Percentiles rank a stretch among this genome's conserved stretches.
These are phyloP conservation scores for Senna tora DNA, from an alignment of 306 rosid genomes.

Conservation along the genomic window DNA sequence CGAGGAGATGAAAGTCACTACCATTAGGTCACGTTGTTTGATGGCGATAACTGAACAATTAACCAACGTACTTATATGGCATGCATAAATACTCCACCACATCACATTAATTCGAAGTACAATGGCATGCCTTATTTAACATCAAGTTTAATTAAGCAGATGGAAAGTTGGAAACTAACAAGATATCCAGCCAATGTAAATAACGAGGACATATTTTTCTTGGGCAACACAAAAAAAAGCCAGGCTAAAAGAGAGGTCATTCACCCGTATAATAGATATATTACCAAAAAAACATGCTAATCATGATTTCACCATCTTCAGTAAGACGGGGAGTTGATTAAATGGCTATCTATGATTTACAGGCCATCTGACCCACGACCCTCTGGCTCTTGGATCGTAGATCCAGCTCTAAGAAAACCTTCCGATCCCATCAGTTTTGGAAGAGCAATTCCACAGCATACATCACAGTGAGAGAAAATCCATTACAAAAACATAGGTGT, in stretches of 20 bases:
- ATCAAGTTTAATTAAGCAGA: background rate
- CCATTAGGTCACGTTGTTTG: background rate
- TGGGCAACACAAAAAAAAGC: no score
- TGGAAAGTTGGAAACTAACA: background rate
- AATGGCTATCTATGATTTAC: conserved; percentile 32
- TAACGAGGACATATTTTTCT: no score
- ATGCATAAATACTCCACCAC: background rate
- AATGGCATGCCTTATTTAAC: background rate
- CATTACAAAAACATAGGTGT: background rate
- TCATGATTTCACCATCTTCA: conserved; percentile 40
- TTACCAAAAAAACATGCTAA: no score
- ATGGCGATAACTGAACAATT: background rate
- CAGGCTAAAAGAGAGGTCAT: background rate
- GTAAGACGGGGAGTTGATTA: conserved; percentile 32
- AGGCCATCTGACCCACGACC: conserved; percentile 37
- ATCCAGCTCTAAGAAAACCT: conserved; percentile 48
- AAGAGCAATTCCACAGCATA: conserved; percentile 62
- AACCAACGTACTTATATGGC: background rate
- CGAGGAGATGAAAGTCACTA: background rate
- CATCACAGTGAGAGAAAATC: conserved; percentile 42
- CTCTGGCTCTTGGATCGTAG: conserved; percentile 49
- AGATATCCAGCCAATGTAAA: background rate
- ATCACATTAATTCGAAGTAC: background rate
- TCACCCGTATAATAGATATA: background rate
- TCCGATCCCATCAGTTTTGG: conserved; percentile 69